phyloP scores from a whole-genome alignment of 2,329 filamentous ascomycete genomes.

The Claviceps monticola region DNA sequence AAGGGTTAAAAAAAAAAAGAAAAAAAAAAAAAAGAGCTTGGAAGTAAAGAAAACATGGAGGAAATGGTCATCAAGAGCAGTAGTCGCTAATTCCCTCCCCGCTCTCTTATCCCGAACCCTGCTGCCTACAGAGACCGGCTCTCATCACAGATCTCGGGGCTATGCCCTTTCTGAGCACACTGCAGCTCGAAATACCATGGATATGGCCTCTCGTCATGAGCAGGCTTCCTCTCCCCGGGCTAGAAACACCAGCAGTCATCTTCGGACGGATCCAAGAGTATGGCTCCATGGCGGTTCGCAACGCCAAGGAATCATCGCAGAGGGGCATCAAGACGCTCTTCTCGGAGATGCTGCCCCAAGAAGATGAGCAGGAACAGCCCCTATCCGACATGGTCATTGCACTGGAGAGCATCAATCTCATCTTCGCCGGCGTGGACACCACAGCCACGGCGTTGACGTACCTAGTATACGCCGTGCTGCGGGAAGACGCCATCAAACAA shows the following conservation, averaged over 20 bases:
- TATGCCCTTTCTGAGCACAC: not conserved
- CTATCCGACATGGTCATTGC: not conserved
- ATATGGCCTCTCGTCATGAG: not conserved
- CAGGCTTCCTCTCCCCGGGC: not conserved
- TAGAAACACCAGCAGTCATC: not conserved
- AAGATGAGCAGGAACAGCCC: not conserved
- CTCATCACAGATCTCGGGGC: slow-evolving; percentile 1
- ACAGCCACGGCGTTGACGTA: not conserved
- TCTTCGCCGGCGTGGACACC: not conserved
- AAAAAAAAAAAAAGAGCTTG: not conserved
- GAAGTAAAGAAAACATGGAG: too few relatives aligned
- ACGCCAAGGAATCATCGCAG: not conserved
- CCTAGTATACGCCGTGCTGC: not conserved
- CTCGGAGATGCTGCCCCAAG: not conserved
- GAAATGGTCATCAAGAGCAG: not conserved
- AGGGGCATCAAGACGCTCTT: not conserved
- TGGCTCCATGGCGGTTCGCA: not conserved
- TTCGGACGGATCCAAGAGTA: not conserved
- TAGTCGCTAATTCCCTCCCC: not conserved
- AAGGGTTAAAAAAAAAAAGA: not conserved
- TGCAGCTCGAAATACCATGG: not conserved
- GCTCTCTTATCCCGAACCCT: not conserved
- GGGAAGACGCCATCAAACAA: not conserved
- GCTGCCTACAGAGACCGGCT: not conserved
- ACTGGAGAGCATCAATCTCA: not conserved